Percentiles rank a stretch among this genome's conserved stretches.
Conservation (phyloP, 2,329 filamentous ascomycete genomes). For the Pseudohalonectria lignicola region DNA sequence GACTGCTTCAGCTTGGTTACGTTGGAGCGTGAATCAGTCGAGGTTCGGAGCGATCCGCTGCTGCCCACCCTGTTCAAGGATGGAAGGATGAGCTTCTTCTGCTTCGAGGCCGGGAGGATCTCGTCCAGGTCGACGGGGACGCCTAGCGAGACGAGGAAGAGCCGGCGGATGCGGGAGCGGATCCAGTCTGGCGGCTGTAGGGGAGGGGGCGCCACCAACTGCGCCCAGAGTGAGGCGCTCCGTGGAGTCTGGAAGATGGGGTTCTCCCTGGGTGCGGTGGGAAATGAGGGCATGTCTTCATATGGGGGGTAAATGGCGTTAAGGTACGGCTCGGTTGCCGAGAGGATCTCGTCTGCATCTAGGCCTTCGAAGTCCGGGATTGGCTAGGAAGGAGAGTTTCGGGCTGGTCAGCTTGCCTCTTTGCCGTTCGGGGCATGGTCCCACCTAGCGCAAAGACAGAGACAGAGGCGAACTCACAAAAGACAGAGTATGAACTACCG, state of each 20-base stretch:
- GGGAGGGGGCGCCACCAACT: slow-evolving; percentile 87
- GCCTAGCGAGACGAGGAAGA: slow-evolving; percentile 91
- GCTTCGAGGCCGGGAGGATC: slow-evolving; percentile 91
- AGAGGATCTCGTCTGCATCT: slow-evolving; percentile 46
- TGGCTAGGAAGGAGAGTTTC: slow-evolving; percentile 38
- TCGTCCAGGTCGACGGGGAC: slow-evolving; percentile 96
- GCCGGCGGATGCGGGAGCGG: slow-evolving; percentile 81
- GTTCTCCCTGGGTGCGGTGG: slow-evolving; percentile 39
- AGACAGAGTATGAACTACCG: slow-evolving; percentile 14
- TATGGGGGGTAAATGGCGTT: slow-evolving; percentile 53
- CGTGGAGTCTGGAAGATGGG: slow-evolving; percentile 74
- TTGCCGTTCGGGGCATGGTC: too few relatives aligned
- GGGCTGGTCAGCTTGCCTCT: too few relatives aligned
- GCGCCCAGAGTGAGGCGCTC: slow-evolving; percentile 87
- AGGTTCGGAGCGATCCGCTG: slow-evolving; percentile 41
- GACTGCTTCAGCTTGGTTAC: slow-evolving; percentile 22
- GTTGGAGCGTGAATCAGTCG: slow-evolving; percentile 38
- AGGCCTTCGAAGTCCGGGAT: slow-evolving; percentile 58
- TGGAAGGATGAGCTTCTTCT: slow-evolving; percentile 92
- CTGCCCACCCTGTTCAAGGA: slow-evolving; percentile 50
- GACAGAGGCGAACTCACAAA: slow-evolving; percentile 16
- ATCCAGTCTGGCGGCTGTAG: slow-evolving; percentile 97
- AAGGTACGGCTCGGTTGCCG: slow-evolving; percentile 55
- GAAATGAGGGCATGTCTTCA: slow-evolving; percentile 28
- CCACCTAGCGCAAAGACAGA: too few relatives aligned